Percentiles rank a stretch among this genome's conserved stretches.
These are phyloP conservation scores for Microascus cirrosus DNA, from an alignment of 2,329 filamentous ascomycete genomes.

Conservation along the genomic window DNA sequence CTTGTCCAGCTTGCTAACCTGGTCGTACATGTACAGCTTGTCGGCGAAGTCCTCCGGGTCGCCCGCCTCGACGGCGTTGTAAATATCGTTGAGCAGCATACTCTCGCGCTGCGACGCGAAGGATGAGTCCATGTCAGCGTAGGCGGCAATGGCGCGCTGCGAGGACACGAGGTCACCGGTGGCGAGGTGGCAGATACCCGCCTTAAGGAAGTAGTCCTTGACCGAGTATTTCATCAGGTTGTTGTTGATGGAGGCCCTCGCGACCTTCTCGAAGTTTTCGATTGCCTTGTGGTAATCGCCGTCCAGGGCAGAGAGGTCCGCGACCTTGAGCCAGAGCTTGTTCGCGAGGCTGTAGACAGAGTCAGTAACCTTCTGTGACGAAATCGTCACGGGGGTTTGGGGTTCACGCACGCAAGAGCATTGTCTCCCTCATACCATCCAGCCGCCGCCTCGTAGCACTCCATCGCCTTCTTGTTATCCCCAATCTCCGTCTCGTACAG, in stretches of 20 bases:
- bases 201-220: constrained; percentile 93
- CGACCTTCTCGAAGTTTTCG: constrained; percentile 74
- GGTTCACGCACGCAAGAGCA: constrained; percentile 57
- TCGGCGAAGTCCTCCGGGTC: constrained; percentile 78
- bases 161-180: constrained; percentile 64
- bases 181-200: constrained; percentile 78
- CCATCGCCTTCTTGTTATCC: constrained; percentile 67
- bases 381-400: background rate
- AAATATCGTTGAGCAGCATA: constrained; percentile 68
- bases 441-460: constrained; percentile 76
- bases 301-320: constrained; percentile 73
- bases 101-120: constrained; percentile 73
- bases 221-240: constrained; percentile 90
- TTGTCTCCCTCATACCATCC: constrained; percentile 85
- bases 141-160: constrained; percentile 70
- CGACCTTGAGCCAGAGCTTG: constrained; percentile 87
- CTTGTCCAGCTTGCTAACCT: constrained; percentile 87
- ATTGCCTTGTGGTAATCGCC: constrained; percentile 78
- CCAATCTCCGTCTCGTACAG: constrained; percentile 73
- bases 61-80: constrained; percentile 61
- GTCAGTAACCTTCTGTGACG: background rate
- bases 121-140: constrained; percentile 65
- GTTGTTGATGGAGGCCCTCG: constrained; percentile 67
- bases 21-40: constrained; percentile 80
- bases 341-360: constrained; percentile 58